Evolutionary conservation across 2,329 filamentous ascomycete species (phyloP).

Genomic region (Stenocarpella maydis): DNA sequence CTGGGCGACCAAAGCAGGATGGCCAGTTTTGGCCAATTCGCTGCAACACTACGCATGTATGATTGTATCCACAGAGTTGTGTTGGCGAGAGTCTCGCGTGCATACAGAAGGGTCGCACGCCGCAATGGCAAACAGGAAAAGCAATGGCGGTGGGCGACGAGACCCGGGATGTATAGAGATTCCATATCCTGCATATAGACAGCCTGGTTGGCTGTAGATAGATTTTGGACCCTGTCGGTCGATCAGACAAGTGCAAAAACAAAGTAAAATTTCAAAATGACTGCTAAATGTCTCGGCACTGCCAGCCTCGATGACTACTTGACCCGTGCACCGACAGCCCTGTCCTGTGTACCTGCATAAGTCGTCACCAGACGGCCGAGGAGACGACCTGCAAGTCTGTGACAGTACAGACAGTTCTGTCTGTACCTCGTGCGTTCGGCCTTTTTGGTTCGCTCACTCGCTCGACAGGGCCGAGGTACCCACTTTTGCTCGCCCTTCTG

Average conservation of each 20-base stretch:
- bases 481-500: background rate
- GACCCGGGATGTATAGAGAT: slow-evolving; percentile 22
- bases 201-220: slow-evolving; percentile 24
- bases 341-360: slow-evolving; percentile 26
- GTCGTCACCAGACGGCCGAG: background rate
- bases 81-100: background rate
- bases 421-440: slow-evolving; percentile 25
- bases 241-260: slow-evolving; percentile 25
- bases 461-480: background rate
- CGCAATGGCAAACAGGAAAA: background rate
- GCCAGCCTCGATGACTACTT: background rate
- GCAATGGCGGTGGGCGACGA: background rate
- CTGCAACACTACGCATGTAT: too few species aligned
- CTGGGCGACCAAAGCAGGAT: background rate
- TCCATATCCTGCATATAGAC: slow-evolving; percentile 20
- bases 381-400: background rate
- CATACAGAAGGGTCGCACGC: background rate
- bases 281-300: background rate
- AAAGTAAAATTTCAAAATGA: slow-evolving; percentile 27
- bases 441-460: slow-evolving; percentile 16
- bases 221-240: slow-evolving; percentile 17
- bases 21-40: background rate
- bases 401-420: background rate
- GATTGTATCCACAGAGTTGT: background rate
- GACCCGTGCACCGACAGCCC: slow-evolving; percentile 2